phyloP scores from a whole-genome alignment of 108 stramenopile species.

The Cylindrotheca closterium region DNA sequence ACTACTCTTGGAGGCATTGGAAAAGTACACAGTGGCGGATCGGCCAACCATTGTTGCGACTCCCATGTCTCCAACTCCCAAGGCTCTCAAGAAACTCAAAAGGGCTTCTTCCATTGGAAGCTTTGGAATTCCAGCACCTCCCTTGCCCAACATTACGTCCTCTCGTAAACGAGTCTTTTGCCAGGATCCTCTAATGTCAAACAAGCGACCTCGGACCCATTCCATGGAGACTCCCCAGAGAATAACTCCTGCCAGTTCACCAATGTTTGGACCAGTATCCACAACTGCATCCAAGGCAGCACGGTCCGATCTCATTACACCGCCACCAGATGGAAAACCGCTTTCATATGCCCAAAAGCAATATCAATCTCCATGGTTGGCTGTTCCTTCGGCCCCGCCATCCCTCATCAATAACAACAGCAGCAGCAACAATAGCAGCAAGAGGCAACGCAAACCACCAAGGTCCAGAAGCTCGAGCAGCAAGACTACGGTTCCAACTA shows the following conservation, averaged over 20 bases:
- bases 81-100: slow-evolving; percentile 12
- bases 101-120: neutral
- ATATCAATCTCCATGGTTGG: neutral
- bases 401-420: neutral
- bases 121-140: slow-evolving; percentile 1
- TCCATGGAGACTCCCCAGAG: neutral
- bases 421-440: neutral
- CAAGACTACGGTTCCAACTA: too few relatives aligned
- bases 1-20: slow-evolving; percentile 8
- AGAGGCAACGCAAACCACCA: slow-evolving; percentile 4
- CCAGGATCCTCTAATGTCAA: neutral
- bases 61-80: slow-evolving; percentile 9
- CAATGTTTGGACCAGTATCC: slow-evolving; percentile 1
- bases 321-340: slow-evolving; percentile 1
- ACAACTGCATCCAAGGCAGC: neutral
- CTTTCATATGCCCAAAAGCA: slow-evolving; percentile 13
- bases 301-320: neutral
- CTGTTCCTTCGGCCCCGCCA: neutral
- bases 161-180: neutral
- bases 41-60: slow-evolving; percentile 32
- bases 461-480: too few relatives aligned
- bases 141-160: slow-evolving; percentile 1
- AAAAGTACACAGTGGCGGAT: slow-evolving; percentile 9
- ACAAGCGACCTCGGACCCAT: neutral
- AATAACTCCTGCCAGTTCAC: neutral